These are phyloP conservation scores for Xylariaceae sp. DNA, from an alignment of 2,329 filamentous ascomycete species.

Conservation along the genomic window DNA sequence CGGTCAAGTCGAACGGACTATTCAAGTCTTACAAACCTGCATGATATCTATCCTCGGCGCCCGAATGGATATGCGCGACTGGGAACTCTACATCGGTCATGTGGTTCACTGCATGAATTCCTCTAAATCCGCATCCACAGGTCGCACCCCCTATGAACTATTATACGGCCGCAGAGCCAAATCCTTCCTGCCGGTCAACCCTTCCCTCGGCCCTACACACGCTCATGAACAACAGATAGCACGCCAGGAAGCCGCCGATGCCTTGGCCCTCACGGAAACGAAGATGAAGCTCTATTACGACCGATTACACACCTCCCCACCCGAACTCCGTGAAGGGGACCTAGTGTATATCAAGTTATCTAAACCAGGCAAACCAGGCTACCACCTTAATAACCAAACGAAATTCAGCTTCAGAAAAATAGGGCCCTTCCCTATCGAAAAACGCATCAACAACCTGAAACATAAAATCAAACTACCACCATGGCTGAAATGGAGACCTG, in stretches of 20 bases:
- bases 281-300: not conserved
- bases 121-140: not conserved
- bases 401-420: not conserved
- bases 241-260: not conserved
- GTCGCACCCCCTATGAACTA: not conserved
- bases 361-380: not conserved
- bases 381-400: not conserved
- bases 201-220: not conserved
- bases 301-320: not conserved
- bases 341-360: not conserved
- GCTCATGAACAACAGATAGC: not conserved
- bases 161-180: not conserved
- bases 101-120: not conserved
- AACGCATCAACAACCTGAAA: not conserved
- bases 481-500: not conserved
- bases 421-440: not conserved
- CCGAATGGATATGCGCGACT: not conserved
- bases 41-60: not conserved
- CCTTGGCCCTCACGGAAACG: not conserved
- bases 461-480: not conserved
- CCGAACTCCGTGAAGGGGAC: not conserved
- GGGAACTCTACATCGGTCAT: not conserved
- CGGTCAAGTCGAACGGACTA: not conserved
- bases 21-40: not conserved
- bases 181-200: not conserved